Conservation (phyloP, 202 grass and related monocot genomes). For the Musa balbisiana region DNA sequence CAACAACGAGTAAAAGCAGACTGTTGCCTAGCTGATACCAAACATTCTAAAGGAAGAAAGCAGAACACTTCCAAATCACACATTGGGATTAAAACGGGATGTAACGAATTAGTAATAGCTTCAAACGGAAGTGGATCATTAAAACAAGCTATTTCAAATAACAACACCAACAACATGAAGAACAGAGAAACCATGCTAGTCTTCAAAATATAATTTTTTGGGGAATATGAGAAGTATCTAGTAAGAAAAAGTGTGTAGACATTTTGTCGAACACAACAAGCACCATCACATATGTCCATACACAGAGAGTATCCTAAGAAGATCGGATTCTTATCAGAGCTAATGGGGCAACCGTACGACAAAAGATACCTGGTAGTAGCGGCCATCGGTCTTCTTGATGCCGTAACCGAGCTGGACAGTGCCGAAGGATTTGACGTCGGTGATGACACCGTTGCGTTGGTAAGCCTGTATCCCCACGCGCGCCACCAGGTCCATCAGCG, state of each 20-base stretch:
- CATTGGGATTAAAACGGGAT: too few relatives aligned
- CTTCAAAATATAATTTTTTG: too few relatives aligned
- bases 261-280: slow-evolving; percentile 21
- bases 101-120: too few relatives aligned
- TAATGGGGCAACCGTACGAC: not conserved
- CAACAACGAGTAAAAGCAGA: too few relatives aligned
- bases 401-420: slow-evolving; percentile 56
- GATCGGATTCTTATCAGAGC: not conserved
- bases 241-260: not conserved
- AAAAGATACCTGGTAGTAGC: slow-evolving; percentile 61
- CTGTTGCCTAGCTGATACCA: too few relatives aligned
- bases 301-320: not conserved
- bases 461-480: slow-evolving; percentile 50
- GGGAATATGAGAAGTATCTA: too few relatives aligned
- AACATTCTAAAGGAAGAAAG: too few relatives aligned
- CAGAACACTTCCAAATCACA: too few relatives aligned
- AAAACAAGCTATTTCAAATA: too few relatives aligned
- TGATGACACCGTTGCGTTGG: slow-evolving; percentile 70
- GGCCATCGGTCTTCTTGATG: slow-evolving; percentile 78
- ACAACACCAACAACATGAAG: too few relatives aligned
- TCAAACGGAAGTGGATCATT: too few relatives aligned
- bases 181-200: too few relatives aligned
- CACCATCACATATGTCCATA: not conserved
- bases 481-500: slow-evolving; percentile 38
- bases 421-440: slow-evolving; percentile 78